A percentile compares a stretch with the other conserved stretches of the same genome.
Evolutionary conservation across 495 filamentous ascomycete genomes (phyloP).

Genomic region (Annulohypoxylon stygium): DNA sequence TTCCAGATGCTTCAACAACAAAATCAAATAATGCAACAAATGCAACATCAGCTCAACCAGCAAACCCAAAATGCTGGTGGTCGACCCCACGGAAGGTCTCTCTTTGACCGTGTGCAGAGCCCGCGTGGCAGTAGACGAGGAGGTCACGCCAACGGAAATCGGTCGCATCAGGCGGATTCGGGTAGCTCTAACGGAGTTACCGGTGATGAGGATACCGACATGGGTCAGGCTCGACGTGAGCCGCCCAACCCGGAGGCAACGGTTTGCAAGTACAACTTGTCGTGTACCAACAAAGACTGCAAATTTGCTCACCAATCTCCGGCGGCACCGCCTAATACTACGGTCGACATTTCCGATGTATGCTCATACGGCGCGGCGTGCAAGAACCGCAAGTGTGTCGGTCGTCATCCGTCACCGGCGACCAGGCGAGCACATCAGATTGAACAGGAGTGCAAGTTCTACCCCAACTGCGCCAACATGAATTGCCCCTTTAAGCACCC

Average conservation of each 20-base stretch:
- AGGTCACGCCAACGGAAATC: conserved; percentile 52
- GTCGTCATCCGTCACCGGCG: conserved; percentile 91
- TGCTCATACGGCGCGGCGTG: conserved; percentile 91
- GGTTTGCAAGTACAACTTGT: conserved; percentile 87
- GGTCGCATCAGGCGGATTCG: conserved; percentile 44
- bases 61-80: conserved; percentile 51
- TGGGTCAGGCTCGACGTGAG: conserved; percentile 63
- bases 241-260: conserved; percentile 68
- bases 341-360: conserved; percentile 81
- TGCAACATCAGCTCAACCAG: conserved; percentile 73
- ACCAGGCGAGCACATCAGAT: conserved; percentile 79
- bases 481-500: conserved; percentile 90
- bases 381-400: conserved; percentile 94
- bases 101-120: conserved; percentile 80
- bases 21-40: conserved; percentile 82
- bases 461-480: conserved; percentile 90
- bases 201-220: conserved; percentile 64
- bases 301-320: conserved; percentile 95
- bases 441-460: conserved; percentile 93
- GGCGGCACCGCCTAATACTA: conserved; percentile 80
- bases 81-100: conserved; percentile 68
- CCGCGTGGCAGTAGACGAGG: conserved; percentile 58
- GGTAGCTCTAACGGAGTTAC: conserved; percentile 42
- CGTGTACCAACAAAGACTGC: conserved; percentile 90
- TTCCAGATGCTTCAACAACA: conserved; percentile 91